Conservation (phyloP, 2,329 filamentous ascomycete genomes). For the Colletotrichum plurivorum region DNA sequence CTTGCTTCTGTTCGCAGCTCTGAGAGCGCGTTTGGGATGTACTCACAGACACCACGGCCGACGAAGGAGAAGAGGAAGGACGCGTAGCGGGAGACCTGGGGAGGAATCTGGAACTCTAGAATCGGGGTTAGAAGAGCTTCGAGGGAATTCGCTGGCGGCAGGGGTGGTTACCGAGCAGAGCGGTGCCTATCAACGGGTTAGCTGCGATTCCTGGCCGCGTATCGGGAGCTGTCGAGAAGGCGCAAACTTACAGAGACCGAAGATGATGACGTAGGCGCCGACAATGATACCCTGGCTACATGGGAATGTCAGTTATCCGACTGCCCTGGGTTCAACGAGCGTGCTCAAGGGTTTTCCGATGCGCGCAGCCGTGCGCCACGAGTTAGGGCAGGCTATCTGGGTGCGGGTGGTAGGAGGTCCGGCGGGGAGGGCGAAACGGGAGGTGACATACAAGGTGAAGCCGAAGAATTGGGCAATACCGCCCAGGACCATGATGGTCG, state of each 20-base stretch:
- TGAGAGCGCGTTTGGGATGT: not conserved
- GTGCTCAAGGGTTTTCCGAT: not conserved
- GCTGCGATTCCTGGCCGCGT: conserved; percentile 27
- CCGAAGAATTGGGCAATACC: conserved; percentile 82
- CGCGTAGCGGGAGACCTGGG: conserved; percentile 92
- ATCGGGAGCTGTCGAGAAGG: not conserved
- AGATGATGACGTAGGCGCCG: conserved; percentile 90
- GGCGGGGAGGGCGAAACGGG: conserved; percentile 9
- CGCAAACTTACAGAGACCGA: conserved; percentile 79
- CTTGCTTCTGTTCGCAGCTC: not conserved
- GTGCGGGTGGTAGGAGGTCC: conserved; percentile 22
- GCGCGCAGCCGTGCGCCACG: conserved; percentile 33
- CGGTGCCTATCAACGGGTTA: conserved; percentile 69
- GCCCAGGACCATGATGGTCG: conserved; percentile 88
- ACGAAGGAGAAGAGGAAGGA: conserved; percentile 99
- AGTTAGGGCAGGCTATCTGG: not conserved
- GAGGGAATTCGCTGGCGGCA: not conserved
- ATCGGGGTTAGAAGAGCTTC: conserved; percentile 11
- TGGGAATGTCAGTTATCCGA: conserved; percentile 26
- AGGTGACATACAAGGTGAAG: conserved; percentile 67
- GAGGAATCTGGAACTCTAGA: conserved; percentile 92
- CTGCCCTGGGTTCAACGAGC: not conserved
- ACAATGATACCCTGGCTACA: conserved; percentile 80
- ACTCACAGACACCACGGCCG: conserved; percentile 93
- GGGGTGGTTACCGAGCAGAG: conserved; percentile 69